Conservation (phyloP, 495 filamentous ascomycete species). For the Chaetomidium leptoderma region DNA sequence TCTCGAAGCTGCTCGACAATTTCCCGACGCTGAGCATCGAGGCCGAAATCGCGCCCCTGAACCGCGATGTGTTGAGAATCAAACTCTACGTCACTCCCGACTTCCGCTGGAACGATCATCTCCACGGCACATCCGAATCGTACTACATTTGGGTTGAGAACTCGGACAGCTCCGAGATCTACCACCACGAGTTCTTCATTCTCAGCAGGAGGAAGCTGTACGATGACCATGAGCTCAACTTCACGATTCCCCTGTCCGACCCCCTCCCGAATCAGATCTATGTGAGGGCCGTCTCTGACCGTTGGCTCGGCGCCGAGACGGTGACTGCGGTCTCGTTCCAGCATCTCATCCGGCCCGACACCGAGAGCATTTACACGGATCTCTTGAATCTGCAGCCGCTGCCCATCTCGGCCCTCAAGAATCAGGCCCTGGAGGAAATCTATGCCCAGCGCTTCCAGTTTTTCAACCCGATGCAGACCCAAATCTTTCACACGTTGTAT, state of each 20-base stretch:
- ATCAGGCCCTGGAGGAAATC: conserved; percentile 78
- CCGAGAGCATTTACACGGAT: conserved; percentile 94
- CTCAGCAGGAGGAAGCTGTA: conserved; percentile 81
- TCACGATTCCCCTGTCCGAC: conserved; percentile 92
- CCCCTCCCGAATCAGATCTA: conserved; percentile 94
- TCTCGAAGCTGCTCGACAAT: conserved; percentile 76
- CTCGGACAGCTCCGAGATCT: conserved; percentile 95
- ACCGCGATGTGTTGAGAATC: conserved; percentile 87
- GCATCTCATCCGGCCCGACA: conserved; percentile 94
- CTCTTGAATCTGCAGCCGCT: conserved; percentile 88
- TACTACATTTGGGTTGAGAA: conserved; percentile 99
- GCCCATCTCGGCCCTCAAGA: conserved; percentile 82
- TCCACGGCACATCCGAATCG: conserved; percentile 89
- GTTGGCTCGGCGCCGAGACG: conserved; percentile 96
- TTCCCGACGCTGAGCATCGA: conserved; percentile 91
- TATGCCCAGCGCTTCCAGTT: conserved; percentile 85
- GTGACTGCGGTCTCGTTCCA: conserved; percentile 95
- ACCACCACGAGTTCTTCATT: conserved; percentile 96
- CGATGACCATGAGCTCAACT: conserved; percentile 93
- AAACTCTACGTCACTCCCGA: conserved; percentile 80
- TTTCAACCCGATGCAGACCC: conserved; percentile 99
- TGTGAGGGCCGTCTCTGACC: conserved; percentile 85
- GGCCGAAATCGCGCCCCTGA: conserved; percentile 90
- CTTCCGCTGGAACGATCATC: conserved; percentile 92
- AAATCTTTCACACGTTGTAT: conserved; percentile 94